Conservation (phyloP, 2,329 filamentous ascomycete species). For the Tolypocladium album region DNA sequence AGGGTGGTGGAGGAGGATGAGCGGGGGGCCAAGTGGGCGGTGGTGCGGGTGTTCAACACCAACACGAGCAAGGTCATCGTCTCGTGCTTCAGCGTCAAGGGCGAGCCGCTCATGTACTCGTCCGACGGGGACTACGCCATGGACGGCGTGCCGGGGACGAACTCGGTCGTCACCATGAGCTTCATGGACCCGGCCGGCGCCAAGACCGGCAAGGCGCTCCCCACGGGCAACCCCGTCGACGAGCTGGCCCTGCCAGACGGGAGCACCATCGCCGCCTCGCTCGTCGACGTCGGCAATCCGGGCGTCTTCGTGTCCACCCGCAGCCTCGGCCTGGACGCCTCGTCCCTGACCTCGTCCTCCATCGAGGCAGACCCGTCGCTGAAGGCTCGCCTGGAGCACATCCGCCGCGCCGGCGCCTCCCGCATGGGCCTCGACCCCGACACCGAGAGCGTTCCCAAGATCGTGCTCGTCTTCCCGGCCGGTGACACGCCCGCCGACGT, state of each 20-base stretch:
- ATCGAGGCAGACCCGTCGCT: conserved; percentile 35
- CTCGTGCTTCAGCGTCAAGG: conserved; percentile 41
- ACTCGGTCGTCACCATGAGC: conserved; percentile 44
- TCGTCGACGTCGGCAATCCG: conserved; percentile 55
- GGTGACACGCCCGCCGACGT: conserved; percentile 13
- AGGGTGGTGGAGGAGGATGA: conserved; percentile 7
- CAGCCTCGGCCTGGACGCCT: conserved; percentile 34
- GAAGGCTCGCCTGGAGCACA: conserved; percentile 37
- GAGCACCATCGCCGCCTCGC: conserved; percentile 35
- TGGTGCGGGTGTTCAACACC: conserved; percentile 56
- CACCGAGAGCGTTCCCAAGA: conserved; percentile 47
- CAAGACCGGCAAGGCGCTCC: conserved; percentile 42
- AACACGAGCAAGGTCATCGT: conserved; percentile 58
- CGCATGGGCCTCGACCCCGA: conserved; percentile 48
- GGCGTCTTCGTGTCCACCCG: conserved; percentile 48
- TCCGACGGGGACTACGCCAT: conserved; percentile 44
- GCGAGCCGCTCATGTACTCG: conserved; percentile 17
- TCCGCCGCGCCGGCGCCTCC: conserved; percentile 45
- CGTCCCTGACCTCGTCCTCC: conserved; percentile 40
- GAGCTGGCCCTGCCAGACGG: conserved; percentile 26
- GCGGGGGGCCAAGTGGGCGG: conserved; percentile 22
- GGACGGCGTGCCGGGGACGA: conserved; percentile 51
- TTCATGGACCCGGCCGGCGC: conserved; percentile 54
- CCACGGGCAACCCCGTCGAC: conserved; percentile 45
- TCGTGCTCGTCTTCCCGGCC: conserved; percentile 35